Evolutionary conservation across 495 filamentous ascomycete species (phyloP), one percentile per base, ranked within the genome.

Genomic region (Penicillium roqueforti): DNA sequence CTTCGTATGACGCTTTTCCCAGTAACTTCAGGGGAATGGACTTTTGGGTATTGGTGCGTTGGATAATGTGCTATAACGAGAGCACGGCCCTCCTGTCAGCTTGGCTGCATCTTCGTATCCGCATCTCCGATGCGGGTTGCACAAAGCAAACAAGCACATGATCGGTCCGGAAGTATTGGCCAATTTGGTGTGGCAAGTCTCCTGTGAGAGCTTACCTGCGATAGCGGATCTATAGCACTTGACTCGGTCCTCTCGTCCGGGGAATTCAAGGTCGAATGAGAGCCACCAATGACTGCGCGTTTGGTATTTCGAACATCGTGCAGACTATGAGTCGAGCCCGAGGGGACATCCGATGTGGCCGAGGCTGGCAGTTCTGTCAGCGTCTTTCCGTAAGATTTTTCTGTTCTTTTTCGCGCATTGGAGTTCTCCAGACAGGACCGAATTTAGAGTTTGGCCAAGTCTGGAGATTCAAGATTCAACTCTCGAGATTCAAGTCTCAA

Each of bases 21-120:
- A 87, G 82, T 45, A 87, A 68, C 59, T 85, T 87, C 37, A 84
- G 75, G 8, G 85, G 80, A 48, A 88, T 83, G 14, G 83, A 81
- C 49, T 81, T 83, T 56, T 87, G 83, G 18, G 86, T 89, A 68
- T 89, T 89, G 46, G 88, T 91, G 61, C 90, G 84, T 65, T 87
- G 82, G 49, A 92, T 80, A 47, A 96, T 96, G 66, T 95, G 82
- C 82, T 86, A 61, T 29, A 54, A 22, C 36, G 9, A 26, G 47
- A 32, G 50, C 50, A 52, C 50, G 29, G 50, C 36, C 50, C 39
- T 52, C 50, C 20, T 25, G 50, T 52, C 50, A 52, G 50, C 50
- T 26, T 22, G n/a, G 29, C 47, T 50, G 25, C 47, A 53, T 41
- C 14, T 48, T 34, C 52, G 49, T 55, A 55, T 61, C 28, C 47